Percentiles rank a stretch among this genome's conserved stretches.
Evolutionary conservation across 176 grass and related monocot species (phyloP).

Genomic region (Oryza brachyantha): DNA sequence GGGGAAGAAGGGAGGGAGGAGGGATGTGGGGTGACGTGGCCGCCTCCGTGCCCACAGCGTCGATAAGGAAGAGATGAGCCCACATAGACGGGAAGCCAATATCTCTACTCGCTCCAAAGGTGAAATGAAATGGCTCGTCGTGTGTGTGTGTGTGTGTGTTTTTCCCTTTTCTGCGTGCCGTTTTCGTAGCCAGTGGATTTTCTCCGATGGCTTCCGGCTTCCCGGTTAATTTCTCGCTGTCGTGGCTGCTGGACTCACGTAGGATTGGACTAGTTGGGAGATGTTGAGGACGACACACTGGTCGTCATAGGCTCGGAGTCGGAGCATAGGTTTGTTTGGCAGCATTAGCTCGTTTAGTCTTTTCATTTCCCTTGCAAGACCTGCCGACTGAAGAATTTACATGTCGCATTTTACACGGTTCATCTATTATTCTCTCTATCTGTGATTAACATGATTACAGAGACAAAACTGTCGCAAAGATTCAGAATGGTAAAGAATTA

Average conservation of each 20-base stretch:
- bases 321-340: no score
- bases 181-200: conserved; percentile 1
- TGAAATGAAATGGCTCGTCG: background rate
- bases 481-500: background rate
- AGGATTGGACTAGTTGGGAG: background rate
- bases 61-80: conserved; percentile 47
- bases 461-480: conserved; percentile 8
- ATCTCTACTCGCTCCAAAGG: no score
- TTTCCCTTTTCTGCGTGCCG: background rate
- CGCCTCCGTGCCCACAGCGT: conserved; percentile 33
- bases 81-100: conserved; percentile 20
- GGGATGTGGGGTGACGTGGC: conserved; percentile 32
- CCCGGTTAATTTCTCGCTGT: background rate
- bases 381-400: background rate
- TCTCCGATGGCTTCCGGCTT: background rate
- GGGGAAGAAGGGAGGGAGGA: no score
- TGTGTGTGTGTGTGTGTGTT: no score
- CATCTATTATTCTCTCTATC: background rate
- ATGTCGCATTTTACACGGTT: background rate
- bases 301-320: no score
- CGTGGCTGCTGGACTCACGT: conserved; percentile 8
- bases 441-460: conserved; percentile 17
- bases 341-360: no score
- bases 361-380: background rate
- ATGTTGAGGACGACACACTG: background rate